Evolutionary conservation across 192 early-diverging fungal genomes (phyloP), one percentile per base, ranked within the genome.

Genomic region (Coemansia reversa): DNA sequence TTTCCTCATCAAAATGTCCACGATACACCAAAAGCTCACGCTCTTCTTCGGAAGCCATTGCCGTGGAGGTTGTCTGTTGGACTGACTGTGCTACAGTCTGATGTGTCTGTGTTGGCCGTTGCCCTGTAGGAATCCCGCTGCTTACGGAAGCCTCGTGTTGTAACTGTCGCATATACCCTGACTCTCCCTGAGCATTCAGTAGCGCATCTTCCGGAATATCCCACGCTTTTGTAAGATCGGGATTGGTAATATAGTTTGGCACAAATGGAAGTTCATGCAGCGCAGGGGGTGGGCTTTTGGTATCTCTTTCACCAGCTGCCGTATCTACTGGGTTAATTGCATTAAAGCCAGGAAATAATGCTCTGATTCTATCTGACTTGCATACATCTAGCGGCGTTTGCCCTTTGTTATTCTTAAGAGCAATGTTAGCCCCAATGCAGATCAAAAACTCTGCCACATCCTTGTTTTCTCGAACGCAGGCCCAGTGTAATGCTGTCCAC

Each of bases 401-500:
- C 9, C 84, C 86, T 62, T 89, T 90, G 56, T 66, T 70, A 66
- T 86, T 90, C 48, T 72, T 68, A 22, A 92, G 24, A 9, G 52
- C 53, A 16, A 69, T 51, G 24, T 84, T 66, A 6, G 94, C 94
- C 14, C 92, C 91, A 30, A 84, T 75, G 16, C 83, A 77, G 59
- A 94, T 54, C 51, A 94, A 68, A 9, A 81, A 53, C 2, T 74
- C 76, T 2, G 88, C 83, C 49, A 92, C 67, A 6, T 79, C 70
- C 12, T 70, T 65, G 64, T 93, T 84, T 12, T 86, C 85, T 56
- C 90, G 84, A 22, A 84, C 81, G 49, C 85, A 68, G 5, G 92
- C 90, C 92, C 92, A 95, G 63, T 92, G 89, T 3, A 95, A 66
- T 53, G 82, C 87, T 70, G 79, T 69, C 87, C 87, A 87, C 19